Evolutionary conservation across 2,329 filamentous ascomycete species (phyloP).

Genomic region (Juglanconis juglandina): DNA sequence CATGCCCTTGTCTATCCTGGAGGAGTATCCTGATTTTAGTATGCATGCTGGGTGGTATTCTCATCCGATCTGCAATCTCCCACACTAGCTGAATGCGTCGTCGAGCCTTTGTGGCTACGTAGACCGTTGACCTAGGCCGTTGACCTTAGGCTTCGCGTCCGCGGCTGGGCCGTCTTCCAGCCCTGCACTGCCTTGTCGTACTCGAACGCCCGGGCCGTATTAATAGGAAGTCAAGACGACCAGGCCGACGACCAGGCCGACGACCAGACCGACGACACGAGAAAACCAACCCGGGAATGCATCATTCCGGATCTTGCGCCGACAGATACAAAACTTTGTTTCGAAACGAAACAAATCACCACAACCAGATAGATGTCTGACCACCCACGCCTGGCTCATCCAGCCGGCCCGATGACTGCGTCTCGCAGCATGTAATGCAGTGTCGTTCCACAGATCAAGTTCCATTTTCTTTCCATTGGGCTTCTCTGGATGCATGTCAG

Average conservation of each 20-base stretch:
- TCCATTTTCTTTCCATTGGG: neutral
- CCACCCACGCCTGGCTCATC: neutral
- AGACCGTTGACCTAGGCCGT: too few species aligned
- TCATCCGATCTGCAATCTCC: neutral
- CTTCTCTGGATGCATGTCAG: neutral
- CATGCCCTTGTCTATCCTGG: neutral
- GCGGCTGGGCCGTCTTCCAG: too few species aligned
- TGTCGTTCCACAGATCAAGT: neutral
- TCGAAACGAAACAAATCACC: neutral
- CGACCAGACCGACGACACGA: neutral
- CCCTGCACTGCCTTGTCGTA: neutral
- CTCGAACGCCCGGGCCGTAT: neutral
- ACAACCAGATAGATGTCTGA: neutral
- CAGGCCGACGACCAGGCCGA: neutral
- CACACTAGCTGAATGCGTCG: neutral
- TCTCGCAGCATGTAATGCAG: neutral
- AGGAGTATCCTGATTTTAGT: too few species aligned
- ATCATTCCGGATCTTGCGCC: neutral
- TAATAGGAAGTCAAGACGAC: too few species aligned
- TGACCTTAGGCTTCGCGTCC: too few species aligned
- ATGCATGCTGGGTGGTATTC: neutral
- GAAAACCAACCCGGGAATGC: neutral
- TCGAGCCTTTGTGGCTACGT: too few species aligned
- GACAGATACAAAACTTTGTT: neutral
- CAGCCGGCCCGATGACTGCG: neutral